Percentiles rank a stretch among this genome's conserved stretches.
These are phyloP conservation scores for Salvia rosmarinus DNA, from an alignment of 257 asterid genomes.

Conservation along the genomic window DNA sequence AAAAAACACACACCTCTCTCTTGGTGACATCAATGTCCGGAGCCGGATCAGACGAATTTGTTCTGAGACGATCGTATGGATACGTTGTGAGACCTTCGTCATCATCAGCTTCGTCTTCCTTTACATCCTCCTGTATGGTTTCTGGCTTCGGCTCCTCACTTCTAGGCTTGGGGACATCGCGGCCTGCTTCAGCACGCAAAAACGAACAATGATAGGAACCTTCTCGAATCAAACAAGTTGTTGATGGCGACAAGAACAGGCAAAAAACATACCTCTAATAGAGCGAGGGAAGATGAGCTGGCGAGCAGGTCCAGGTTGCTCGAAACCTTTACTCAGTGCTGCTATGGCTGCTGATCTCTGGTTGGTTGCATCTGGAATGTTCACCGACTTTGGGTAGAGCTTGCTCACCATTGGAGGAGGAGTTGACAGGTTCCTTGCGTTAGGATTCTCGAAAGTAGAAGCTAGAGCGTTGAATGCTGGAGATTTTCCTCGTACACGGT, in stretches of 20 bases:
- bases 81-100: conserved; percentile 51
- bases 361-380: conserved; percentile 52
- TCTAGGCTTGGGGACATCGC: conserved; percentile 51
- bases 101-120: conserved; percentile 69
- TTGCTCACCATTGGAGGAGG: conserved; percentile 93
- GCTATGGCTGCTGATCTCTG: conserved; percentile 82
- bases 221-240: neutral
- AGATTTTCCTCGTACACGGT: conserved; percentile 93
- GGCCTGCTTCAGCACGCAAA: conserved; percentile 47
- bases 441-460: conserved; percentile 77
- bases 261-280: conserved; percentile 47
- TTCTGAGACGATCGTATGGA: conserved; percentile 71
- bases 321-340: conserved; percentile 63
- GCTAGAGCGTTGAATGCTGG: conserved; percentile 98
- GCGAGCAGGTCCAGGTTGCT: conserved; percentile 58
- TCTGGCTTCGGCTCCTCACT: conserved; percentile 62
- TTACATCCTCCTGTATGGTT: conserved; percentile 80
- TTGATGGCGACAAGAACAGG: too few species aligned
- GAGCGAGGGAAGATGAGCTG: conserved; percentile 71
- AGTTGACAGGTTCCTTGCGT: conserved; percentile 81
- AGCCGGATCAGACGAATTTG: conserved; percentile 53
- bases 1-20: conserved; percentile 63
- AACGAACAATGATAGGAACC: neutral
- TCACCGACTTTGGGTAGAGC: conserved; percentile 68
- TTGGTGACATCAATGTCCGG: conserved; percentile 70